Percentiles rank a stretch among this genome's conserved stretches.
phyloP scores from a whole-genome alignment of 2,329 filamentous ascomycete genomes.

The Atkinsonella hypoxylon region DNA sequence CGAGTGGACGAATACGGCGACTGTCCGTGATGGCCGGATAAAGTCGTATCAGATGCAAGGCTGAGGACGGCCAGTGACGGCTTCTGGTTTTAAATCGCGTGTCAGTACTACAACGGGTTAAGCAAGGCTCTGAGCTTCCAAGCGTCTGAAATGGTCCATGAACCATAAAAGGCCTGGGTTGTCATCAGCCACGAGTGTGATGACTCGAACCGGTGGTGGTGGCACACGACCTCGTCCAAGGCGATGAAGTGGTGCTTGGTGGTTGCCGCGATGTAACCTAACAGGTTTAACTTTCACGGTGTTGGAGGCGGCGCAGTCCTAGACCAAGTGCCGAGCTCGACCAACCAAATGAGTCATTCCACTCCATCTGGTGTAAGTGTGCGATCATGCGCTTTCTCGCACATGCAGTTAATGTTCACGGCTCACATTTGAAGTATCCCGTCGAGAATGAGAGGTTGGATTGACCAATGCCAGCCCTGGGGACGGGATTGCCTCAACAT shows the following conservation, averaged over 20 bases:
- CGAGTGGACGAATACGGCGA: not conserved
- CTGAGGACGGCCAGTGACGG: not conserved
- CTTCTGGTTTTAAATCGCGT: not conserved
- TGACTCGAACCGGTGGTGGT: conserved; percentile 4
- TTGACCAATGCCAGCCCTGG: not conserved
- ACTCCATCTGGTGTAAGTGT: not conserved
- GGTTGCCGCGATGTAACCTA: conserved; percentile 9
- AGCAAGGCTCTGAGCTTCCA: not conserved
- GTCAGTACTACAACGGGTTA: not conserved
- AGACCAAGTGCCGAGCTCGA: not conserved
- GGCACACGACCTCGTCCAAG: not conserved
- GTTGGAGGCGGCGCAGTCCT: conserved; percentile 1
- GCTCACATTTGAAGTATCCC: not conserved
- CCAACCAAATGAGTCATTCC: conserved; percentile 1
- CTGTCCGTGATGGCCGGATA: not conserved
- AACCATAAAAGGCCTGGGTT: not conserved
- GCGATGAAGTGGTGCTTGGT: conserved; percentile 4
- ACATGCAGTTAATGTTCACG: conserved; percentile 1
- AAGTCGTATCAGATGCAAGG: conserved; percentile 4
- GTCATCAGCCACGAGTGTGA: not conserved
- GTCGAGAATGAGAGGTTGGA: not conserved
- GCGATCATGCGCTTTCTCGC: not conserved
- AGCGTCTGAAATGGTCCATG: not conserved
- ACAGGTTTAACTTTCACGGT: conserved; percentile 4
- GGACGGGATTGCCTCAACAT: not conserved